Evolutionary conservation across 2,329 filamentous ascomycete species (phyloP), one percentile per base, ranked within the genome.

Genomic region (Esteya vermicola): DNA sequence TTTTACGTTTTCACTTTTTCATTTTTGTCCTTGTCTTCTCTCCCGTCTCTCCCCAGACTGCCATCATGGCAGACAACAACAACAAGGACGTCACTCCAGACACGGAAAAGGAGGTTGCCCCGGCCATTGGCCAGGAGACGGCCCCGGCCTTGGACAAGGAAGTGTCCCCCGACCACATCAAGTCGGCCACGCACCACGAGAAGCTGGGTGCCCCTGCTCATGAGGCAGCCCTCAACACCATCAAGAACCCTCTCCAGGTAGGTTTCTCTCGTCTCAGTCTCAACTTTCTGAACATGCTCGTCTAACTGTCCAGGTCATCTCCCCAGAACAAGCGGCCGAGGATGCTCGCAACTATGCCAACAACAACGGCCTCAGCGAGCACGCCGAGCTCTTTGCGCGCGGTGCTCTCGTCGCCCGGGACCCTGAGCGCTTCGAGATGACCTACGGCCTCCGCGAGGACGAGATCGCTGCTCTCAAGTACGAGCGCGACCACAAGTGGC

Each of bases 391-490:
- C 10, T 65, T 85, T 38, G 65, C 70, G 38, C 78, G 78, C 48
- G 83, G 79, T 25, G 83, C 82, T 4, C 64, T 88, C 12, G 70
- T 86, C 18, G 83, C 83, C 3, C 80, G 83, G 53, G 74, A 79
- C 47, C 81, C 80, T 0, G 59, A 62, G 6, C 63, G 66, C 23
- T 82, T 63, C 53, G 78, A 83, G 42, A 62, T 67, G 26, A 66
- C 85, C 32, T 57, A 56, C 4, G 19, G n/a, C 4, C n/a, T 41
- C 3, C 67, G 69, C 46, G 60, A 71, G 37, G 62, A 71, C 38
- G 69, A 72, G n/a, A 65, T 86, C 2, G 59, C 64, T 39, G 67
- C 78, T 12, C 61, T 63, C 1, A 79, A 82, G 52, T 63, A 76
- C 43, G 80, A 85, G 55, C 63, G 69, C 26, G 61, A 72, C 21